Base-by-base conservation (phyloP, 1,284 basidiomycete species). In the Pyrrhoderma noxium region DNA sequence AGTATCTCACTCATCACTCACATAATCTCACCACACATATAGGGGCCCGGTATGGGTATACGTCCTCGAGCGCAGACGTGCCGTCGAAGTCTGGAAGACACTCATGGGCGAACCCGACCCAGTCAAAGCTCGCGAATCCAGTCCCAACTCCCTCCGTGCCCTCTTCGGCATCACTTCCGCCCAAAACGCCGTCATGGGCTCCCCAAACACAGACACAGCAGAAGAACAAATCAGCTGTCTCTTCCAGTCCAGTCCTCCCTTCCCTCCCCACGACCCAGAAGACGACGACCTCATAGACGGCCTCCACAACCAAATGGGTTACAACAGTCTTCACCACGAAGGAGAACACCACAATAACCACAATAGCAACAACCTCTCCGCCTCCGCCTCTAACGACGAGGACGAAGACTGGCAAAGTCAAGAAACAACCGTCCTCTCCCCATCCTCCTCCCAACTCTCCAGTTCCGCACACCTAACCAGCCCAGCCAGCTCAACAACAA, bases 21-120 rank as follows among this genome's bases (percentile, higher is more conserved):
- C 25, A 42, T 56, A 31, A 5, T 5, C 27, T 5, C 27, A 5
- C 11, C 27, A 11, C 34, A 38, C 36, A 5, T 47, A n/a, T 25
- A 89, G 86, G 59, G 87, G 85, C 52, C 83, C 87, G 16, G 85
- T 89, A 22, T 89, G 88, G 85, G 85, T 90, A 19, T 90, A 89
- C 65, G 83, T 90, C 40, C 80, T 90, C 55, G 87, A 89, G 62
- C 78, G 86, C 39, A 73, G 82, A 46, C 78, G 82, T 40, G 83
- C 87, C 13, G 81, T 89, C 41, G 79, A 87, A 64, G 82, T 88
- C 49, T 83, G 82, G 75, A 70, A 77, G 45, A 78, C 82, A 3
- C 76, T 90, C 60, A 85, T 89, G 76, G 82, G 83, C 51, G 66
- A 78, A 64, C 59, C 65, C 38, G 80, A 86, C 62, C 79, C 82